A percentile compares a stretch with the other conserved stretches of the same genome.
phyloP scores from a whole-genome alignment of 2,329 filamentous ascomycete species.

The Hirsutella thompsonii region DNA sequence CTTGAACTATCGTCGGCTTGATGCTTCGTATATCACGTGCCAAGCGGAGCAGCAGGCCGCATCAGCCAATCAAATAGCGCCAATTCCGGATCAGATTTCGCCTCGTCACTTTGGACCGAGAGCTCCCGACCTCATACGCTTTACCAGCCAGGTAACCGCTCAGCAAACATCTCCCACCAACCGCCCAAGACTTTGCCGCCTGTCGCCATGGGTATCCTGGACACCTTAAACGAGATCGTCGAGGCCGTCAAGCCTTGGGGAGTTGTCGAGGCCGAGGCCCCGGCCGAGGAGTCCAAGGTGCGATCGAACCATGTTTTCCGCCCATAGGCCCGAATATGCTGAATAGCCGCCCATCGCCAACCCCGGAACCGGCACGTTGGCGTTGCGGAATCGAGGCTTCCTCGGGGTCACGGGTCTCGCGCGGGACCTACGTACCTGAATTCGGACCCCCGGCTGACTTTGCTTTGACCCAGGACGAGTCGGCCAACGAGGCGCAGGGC shows the following conservation, averaged over 20 bases:
- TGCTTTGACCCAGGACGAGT: conserved; percentile 19
- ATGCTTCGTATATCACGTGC: conserved; percentile 12
- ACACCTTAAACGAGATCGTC: conserved; percentile 49
- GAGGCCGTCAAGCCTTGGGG: conserved; percentile 54
- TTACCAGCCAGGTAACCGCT: conserved; percentile 18
- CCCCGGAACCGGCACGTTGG: too few relatives aligned
- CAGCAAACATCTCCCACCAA: conserved; percentile 23
- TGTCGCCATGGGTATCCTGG: conserved; percentile 53
- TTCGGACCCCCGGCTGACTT: not conserved
- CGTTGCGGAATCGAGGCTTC: too few relatives aligned
- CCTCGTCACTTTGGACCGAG: conserved; percentile 24
- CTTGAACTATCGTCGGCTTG: too few relatives aligned
- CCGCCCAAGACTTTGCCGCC: conserved; percentile 18
- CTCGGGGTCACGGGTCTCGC: too few relatives aligned
- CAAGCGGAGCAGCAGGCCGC: conserved; percentile 1
- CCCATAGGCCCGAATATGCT: too few relatives aligned
- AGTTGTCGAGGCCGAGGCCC: conserved; percentile 52
- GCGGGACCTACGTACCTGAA: not conserved
- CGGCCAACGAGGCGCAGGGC: conserved; percentile 36
- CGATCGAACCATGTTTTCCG: conserved; percentile 9
- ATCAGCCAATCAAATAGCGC: conserved; percentile 31
- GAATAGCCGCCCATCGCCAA: too few relatives aligned
- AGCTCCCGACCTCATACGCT: conserved; percentile 27
- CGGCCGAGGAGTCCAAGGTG: conserved; percentile 51
- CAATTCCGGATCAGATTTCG: conserved; percentile 37